phyloP scores from a whole-genome alignment of 495 filamentous ascomycete species.

The Annulohypoxylon moriforme region DNA sequence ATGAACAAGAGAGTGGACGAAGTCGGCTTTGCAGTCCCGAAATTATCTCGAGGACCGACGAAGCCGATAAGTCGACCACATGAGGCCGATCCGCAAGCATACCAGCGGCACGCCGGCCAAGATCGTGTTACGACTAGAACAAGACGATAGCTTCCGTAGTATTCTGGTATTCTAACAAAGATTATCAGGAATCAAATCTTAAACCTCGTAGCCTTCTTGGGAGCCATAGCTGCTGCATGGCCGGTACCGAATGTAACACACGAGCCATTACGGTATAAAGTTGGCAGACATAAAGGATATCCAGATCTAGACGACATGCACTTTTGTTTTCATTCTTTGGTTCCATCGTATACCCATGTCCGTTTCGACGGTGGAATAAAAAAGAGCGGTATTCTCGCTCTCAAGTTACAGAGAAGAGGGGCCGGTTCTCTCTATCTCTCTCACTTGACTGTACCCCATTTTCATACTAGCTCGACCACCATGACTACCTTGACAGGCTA shows the following conservation, averaged over 20 bases:
- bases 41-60: constrained; percentile 18
- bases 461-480: not conserved
- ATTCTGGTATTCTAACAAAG: not conserved
- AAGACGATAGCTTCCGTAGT: not conserved
- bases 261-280: constrained; percentile 19
- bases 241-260: constrained; percentile 18
- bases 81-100: not conserved
- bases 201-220: not conserved
- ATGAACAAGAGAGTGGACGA: constrained; percentile 19
- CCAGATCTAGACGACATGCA: constrained; percentile 38
- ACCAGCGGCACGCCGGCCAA: not conserved
- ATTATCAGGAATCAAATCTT: not conserved
- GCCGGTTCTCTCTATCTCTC: constrained; percentile 28
- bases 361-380: constrained; percentile 42
- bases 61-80: constrained; percentile 4
- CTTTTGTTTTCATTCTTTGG: constrained; percentile 43
- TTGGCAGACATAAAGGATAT: constrained; percentile 26
- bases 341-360: constrained; percentile 41
- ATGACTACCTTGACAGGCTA: constrained; percentile 13
- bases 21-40: constrained; percentile 17
- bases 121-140: not conserved
- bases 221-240: constrained; percentile 5
- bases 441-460: constrained; percentile 1
- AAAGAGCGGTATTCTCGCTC: constrained; percentile 32
- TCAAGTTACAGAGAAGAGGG: constrained; percentile 38